A percentile compares a stretch with the other conserved stretches of the same genome.
phyloP scores from a whole-genome alignment of 2,329 filamentous ascomycete genomes.

The Davidsoniella virescens region DNA sequence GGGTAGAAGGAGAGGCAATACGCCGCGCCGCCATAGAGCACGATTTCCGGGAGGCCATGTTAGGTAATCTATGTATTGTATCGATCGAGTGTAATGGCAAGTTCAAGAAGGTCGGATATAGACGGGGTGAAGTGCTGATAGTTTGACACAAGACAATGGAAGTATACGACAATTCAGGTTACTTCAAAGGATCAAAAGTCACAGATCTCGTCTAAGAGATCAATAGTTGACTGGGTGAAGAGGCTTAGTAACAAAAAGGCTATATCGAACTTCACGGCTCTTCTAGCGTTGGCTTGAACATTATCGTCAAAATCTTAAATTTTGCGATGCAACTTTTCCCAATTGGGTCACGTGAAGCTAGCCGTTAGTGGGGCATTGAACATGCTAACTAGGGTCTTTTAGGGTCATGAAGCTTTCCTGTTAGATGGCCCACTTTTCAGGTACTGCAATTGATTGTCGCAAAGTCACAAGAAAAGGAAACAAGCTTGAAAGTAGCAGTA shows the following conservation, averaged over 20 bases:
- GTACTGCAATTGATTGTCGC: background rate
- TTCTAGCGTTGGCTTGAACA: background rate
- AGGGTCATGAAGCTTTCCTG: background rate
- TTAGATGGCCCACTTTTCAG: background rate
- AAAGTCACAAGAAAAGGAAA: too few species aligned
- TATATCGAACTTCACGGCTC: too few species aligned
- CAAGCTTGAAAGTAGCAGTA: too few species aligned
- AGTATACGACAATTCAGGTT: too few species aligned
- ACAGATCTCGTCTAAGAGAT: too few species aligned
- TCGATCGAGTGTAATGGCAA: too few species aligned
- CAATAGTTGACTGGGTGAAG: too few species aligned
- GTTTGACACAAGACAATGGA: too few species aligned
- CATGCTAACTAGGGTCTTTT: background rate
- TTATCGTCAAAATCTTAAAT: background rate
- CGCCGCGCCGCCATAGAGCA: background rate
- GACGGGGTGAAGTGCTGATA: too few species aligned
- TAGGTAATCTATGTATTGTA: background rate
- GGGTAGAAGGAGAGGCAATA: background rate
- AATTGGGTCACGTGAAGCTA: constrained; percentile 6
- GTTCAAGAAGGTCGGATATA: too few species aligned
- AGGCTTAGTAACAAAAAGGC: too few species aligned
- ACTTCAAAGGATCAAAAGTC: too few species aligned
- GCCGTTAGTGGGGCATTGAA: constrained; percentile 3
- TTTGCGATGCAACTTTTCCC: constrained; percentile 8
- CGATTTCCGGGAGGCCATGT: constrained; percentile 2